Conservation (phyloP, 805 yeast species). For the Henningerozyma blattae region DNA sequence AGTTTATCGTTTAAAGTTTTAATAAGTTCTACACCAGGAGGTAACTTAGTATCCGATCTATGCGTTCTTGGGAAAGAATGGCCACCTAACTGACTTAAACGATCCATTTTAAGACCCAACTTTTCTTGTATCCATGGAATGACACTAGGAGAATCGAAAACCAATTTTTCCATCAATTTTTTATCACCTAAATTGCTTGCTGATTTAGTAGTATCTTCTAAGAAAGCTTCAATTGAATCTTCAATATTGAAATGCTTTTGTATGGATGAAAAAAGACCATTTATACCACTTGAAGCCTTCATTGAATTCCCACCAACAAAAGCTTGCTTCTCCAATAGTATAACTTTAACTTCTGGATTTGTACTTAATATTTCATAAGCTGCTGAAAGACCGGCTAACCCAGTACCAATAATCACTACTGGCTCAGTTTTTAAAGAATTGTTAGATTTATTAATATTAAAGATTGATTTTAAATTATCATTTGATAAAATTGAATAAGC, state of each 20-base stretch:
- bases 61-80: conserved; percentile 75
- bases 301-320: conserved; percentile 47
- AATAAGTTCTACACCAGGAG: conserved; percentile 50
- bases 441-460: no score
- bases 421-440: no score
- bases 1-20: conserved; percentile 32
- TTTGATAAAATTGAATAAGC: no score
- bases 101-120: conserved; percentile 48
- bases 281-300: conserved; percentile 54
- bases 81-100: conserved; percentile 72
- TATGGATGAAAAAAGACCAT: conserved; percentile 55
- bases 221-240: conserved; percentile 51
- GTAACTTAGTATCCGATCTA: conserved; percentile 48
- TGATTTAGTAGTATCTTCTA: conserved; percentile 54
- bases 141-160: conserved; percentile 52
- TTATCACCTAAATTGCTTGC: conserved; percentile 53
- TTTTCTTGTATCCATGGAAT: conserved; percentile 61
- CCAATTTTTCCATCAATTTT: conserved; percentile 44
- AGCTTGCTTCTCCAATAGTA: conserved; percentile 37
- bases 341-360: conserved; percentile 30
- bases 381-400: conserved; percentile 43
- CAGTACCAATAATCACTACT: conserved; percentile 42
- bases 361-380: conserved; percentile 27
- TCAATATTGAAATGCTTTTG: conserved; percentile 38
- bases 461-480: no score